phyloP scores from a whole-genome alignment of 2,329 filamentous ascomycete genomes.

The Lachnellula hyalina region DNA sequence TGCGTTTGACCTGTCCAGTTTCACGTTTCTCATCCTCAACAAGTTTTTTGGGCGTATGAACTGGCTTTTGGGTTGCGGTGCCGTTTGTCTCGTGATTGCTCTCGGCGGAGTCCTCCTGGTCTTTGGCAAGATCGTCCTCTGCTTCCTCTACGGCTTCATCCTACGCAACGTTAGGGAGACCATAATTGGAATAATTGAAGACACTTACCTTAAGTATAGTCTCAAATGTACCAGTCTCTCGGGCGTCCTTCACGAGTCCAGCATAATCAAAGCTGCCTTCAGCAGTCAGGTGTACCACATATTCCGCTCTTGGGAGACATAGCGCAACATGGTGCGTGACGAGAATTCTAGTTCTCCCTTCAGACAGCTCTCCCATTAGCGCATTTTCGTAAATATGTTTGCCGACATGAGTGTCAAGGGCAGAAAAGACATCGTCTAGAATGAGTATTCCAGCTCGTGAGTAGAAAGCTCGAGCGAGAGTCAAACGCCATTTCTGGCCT shows the following conservation, averaged over 20 bases:
- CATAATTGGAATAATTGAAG: no score
- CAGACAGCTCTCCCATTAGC: constrained; percentile 62
- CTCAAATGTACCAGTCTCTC: no score
- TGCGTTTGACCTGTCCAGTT: constrained; percentile 59
- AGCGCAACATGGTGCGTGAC: constrained; percentile 75
- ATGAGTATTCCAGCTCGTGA: constrained; percentile 69
- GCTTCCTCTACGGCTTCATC: no score
- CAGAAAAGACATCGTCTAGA: constrained; percentile 74
- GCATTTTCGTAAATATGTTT: constrained; percentile 72
- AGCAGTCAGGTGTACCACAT: constrained; percentile 46
- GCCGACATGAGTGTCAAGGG: constrained; percentile 74
- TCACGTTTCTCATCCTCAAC: constrained; percentile 68
- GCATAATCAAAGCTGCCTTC: constrained; percentile 37
- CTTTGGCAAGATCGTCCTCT: no score
- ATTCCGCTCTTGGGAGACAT: constrained; percentile 64
- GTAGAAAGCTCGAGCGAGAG: constrained; percentile 72
- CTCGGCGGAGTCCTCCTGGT: no score
- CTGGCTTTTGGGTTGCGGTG: no score
- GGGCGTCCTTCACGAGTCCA: constrained; percentile 30
- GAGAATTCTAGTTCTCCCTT: constrained; percentile 65
- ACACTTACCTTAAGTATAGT: no score
- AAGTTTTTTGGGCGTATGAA: no score
- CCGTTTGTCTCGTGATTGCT: no score
- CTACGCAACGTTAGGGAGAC: no score
- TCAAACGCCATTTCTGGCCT: constrained; percentile 76